Conservation (phyloP, 1,284 basidiomycete species). For the Cystobasidium sp. region DNA sequence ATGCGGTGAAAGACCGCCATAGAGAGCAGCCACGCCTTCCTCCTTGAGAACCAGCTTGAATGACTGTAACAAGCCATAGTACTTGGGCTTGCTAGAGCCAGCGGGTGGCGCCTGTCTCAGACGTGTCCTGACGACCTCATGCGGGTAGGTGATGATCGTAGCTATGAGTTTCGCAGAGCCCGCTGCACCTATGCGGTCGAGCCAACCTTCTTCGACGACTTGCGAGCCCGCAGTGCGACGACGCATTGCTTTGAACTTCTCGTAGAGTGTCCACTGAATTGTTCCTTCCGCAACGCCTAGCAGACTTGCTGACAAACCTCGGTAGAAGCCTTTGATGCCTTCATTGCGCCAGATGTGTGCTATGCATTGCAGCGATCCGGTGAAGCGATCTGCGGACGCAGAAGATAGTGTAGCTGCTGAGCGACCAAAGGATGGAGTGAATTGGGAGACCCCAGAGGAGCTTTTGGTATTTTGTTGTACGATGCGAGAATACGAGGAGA, state of each 20-base stretch:
- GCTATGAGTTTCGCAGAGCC: conserved; percentile 93
- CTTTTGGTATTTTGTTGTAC: conserved; percentile 27
- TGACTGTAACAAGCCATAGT: conserved; percentile 84
- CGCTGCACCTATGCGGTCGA: conserved; percentile 81
- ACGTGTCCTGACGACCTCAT: conserved; percentile 92
- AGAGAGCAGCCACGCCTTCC: conserved; percentile 83
- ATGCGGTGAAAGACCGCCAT: conserved; percentile 92
- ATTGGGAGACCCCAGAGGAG: conserved; percentile 4
- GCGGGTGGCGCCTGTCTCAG: conserved; percentile 75
- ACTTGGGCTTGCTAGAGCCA: conserved; percentile 64
- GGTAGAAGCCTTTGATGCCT: conserved; percentile 88
- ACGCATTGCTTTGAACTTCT: conserved; percentile 59
- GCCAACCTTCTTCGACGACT: conserved; percentile 59
- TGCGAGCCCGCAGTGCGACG: conserved; percentile 18
- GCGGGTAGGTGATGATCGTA: conserved; percentile 91
- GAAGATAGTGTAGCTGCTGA: conserved; percentile 49
- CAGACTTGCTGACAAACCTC: conserved; percentile 91
- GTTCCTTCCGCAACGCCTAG: conserved; percentile 95
- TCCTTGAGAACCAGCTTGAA: conserved; percentile 83
- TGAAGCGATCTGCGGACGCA: conserved; percentile 58
- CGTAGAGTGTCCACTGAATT: conserved; percentile 98
- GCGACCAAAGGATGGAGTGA: conserved; percentile 42
- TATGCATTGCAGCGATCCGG: conserved; percentile 66
- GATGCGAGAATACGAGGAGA: conserved; percentile 33
- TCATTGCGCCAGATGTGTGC: conserved; percentile 76